Base-by-base conservation (phyloP, 1,284 basidiomycete species). In the Tausonia pullulans region DNA sequence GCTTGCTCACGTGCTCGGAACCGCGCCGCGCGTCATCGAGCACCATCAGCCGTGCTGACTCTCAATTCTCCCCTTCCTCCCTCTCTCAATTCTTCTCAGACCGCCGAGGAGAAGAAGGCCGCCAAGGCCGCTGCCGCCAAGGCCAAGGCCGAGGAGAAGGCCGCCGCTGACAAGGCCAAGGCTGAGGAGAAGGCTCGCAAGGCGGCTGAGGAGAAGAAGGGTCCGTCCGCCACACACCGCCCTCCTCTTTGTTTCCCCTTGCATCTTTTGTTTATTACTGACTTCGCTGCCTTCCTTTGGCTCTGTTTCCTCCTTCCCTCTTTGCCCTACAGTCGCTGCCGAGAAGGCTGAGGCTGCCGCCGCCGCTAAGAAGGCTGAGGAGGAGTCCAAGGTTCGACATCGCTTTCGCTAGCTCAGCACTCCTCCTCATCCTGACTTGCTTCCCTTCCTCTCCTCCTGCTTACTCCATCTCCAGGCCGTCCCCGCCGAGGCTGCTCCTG, bases 61-160 rank as follows among this genome's bases (percentile, higher is more conserved):
- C 41, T 45, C 11, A 44, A 40, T 14, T 27, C 46, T 50, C 40
- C 39, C 7, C 41, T 27, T 16, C 61, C 14, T 45, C 40, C 5
- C 10, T 16, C 40, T 50, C 50, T 40, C 27, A 1, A 13, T 3
- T 43, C 44, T 16, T 16, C 10, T 4, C 45, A 54, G 59, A 51
- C 50, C 52, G 63, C 53, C 11, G 52, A 51, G 14, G 63, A 64
- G 58, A 64, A 64, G 63, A 64, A 64, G 63, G 63, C 63, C n/a
- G 63, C 63, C 58, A 53, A 58, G 27, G 49, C 39, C 16, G 63
- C 63, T n/a, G 52, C 52, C 51, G 61, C 54, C n/a, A 53, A 57
- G 43, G 44, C 41, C 14, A 57, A 57, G 55, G 55, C 55, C 14
- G 45, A 56, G 54, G 61, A 62, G 54, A 52, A 62, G 51, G 55